Evolutionary conservation across 2,329 filamentous ascomycete species (phyloP).

Genomic region (Raffaelea albimanens): DNA sequence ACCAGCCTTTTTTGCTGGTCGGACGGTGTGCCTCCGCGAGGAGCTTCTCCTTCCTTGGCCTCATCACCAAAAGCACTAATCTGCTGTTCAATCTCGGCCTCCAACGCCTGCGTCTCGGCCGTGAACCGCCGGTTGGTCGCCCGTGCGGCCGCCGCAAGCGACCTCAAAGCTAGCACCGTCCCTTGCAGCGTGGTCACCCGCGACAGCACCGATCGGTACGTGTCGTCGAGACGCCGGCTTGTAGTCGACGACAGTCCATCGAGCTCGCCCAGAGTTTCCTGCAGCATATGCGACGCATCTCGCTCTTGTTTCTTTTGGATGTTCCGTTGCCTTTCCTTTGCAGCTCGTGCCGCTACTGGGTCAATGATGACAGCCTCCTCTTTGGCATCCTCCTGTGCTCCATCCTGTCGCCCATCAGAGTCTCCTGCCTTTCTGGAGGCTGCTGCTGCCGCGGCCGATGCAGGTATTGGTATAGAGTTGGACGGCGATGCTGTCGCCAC

Average conservation of each 20-base stretch:
- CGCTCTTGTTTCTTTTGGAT: slow-evolving; percentile 8
- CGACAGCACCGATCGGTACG: slow-evolving; percentile 64
- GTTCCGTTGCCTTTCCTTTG: slow-evolving; percentile 2
- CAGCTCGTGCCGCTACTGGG: background rate
- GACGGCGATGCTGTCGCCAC: slow-evolving; percentile 5
- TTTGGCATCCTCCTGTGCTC: background rate
- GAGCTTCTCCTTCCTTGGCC: background rate
- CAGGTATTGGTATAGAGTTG: background rate
- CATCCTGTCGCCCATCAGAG: background rate
- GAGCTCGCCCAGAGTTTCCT: slow-evolving; percentile 6
- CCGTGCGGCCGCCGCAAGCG: slow-evolving; percentile 53
- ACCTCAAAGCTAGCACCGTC: slow-evolving; percentile 55
- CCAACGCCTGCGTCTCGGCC: slow-evolving; percentile 47
- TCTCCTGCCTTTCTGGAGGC: background rate
- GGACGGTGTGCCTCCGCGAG: slow-evolving; percentile 48
- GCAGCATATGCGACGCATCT: slow-evolving; percentile 7
- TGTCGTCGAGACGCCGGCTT: slow-evolving; percentile 59
- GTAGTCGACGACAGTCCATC: slow-evolving; percentile 40
- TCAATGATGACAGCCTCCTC: background rate
- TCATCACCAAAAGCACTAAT: slow-evolving; percentile 23
- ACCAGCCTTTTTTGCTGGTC: slow-evolving; percentile 56
- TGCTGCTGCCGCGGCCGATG: background rate
- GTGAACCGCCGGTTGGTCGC: slow-evolving; percentile 51
- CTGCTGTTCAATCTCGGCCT: slow-evolving; percentile 50
- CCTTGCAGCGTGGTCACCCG: slow-evolving; percentile 55